Base-by-base conservation (phyloP, 2,329 filamentous ascomycete genomes). In the Colletotrichum musae region DNA sequence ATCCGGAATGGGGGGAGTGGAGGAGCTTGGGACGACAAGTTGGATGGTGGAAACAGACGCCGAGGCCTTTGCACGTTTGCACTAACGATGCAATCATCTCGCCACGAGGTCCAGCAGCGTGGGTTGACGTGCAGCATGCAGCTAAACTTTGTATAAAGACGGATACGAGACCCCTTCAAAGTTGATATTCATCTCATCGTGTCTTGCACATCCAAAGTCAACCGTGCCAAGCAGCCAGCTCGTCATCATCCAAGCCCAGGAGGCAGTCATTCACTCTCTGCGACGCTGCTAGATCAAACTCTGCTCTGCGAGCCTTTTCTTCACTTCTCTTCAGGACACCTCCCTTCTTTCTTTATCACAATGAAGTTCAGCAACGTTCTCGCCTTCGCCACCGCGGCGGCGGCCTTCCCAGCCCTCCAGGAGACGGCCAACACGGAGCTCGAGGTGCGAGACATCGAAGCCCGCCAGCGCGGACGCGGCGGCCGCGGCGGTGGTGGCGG, bases 351-450 rank as follows among this genome's bases (percentile, higher is more conserved):
- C 21, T 66, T 50, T 7, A 36, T 9, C 57, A 74, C 18, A 6
- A 73, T 74, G 73, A 73, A 70, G 59, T 58, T 65, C 43, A 47
- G 58, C 56, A 41, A 50, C 58, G 28, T 68, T 7, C 56, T 73
- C 28, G 57, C 71, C 36, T 58, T 73, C 16, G 66, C 64, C 28
- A 68, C 71, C 45, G 45, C 63, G 54, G 69, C 72, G 48, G 61
- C 61, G 18, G 71, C 72, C 7, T 66, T 53, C 28, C 71, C 73
- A 26, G 58, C 62, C 0, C 67, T 70, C 21, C 52, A 64, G 13
- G 56, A 67, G 45, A 36, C 54, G 9, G 12, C 41, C 36, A 39
- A 52, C 6, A 18, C 51, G 13, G 67, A 66, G 3, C 48, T 52
- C 13, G 45, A 67, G 18, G 57, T 57, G 10, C 62, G 51, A 4